phyloP scores from a whole-genome alignment of 495 filamentous ascomycete genomes.

The Barbatosphaeria neglecta region DNA sequence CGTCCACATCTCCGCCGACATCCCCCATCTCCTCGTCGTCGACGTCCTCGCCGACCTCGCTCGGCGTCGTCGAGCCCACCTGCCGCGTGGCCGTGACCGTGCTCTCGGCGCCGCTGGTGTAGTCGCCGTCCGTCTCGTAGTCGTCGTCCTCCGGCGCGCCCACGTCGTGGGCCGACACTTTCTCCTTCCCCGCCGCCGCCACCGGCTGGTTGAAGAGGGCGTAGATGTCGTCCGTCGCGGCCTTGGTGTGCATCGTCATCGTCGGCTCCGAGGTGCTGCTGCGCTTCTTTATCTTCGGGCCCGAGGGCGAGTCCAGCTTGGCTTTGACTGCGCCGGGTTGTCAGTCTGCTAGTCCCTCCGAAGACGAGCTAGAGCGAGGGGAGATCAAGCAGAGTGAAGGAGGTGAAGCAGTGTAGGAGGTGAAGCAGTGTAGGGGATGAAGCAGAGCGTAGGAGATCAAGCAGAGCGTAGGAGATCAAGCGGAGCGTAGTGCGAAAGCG shows the following conservation, averaged over 20 bases:
- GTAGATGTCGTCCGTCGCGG: slow-evolving; percentile 94
- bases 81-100: slow-evolving; percentile 51
- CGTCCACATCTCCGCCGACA: slow-evolving; percentile 44
- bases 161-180: slow-evolving; percentile 35
- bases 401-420: too few relatives aligned
- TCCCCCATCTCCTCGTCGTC: slow-evolving; percentile 12
- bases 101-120: slow-evolving; percentile 71
- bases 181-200: slow-evolving; percentile 19
- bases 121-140: slow-evolving; percentile 58
- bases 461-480: too few relatives aligned
- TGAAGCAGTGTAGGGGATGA: too few relatives aligned
- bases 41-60: slow-evolving; percentile 26
- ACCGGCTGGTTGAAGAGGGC: slow-evolving; percentile 91
- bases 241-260: slow-evolving; percentile 92
- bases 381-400: too few relatives aligned
- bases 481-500: too few relatives aligned
- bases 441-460: too few relatives aligned
- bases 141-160: slow-evolving; percentile 58
- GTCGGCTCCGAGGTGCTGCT: slow-evolving; percentile 60
- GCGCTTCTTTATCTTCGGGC: slow-evolving; percentile 63
- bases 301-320: slow-evolving; percentile 77
- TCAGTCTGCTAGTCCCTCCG: slow-evolving; percentile 4
- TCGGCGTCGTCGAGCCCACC: slow-evolving; percentile 39
- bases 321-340: slow-evolving; percentile 61
- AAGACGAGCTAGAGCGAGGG: not conserved